Base-by-base conservation (phyloP, 2,329 filamentous ascomycete species). In the Colletotrichum higginsianum region DNA sequence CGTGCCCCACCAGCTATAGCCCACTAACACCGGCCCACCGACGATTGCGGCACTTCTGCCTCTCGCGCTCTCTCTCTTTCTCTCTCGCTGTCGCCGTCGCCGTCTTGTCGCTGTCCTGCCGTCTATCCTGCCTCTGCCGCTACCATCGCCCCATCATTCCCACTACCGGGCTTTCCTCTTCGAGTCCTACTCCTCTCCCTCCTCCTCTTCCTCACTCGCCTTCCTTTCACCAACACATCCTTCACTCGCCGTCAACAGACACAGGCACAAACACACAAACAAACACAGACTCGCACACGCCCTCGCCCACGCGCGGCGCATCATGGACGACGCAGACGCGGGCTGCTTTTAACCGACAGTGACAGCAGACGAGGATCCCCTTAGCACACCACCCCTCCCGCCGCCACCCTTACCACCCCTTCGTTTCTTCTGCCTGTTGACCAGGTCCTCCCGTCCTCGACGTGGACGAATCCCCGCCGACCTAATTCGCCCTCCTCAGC, bases 381-480 rank as follows among this genome's bases (percentile, higher is more conserved):
- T 50, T 38, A 40, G 26, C 46, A 40, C 35, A 56, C 30, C 58
- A 61, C 35, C 60, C 50, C 18, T 26, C 23, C 38, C 55, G 42
- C 38, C 55, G 21, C 38, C 38, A 58, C 56, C 56, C 30, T 35
- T n/a, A 21, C 44, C 44, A 61, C 38, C 50, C 50, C 65, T 68
- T 68, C 64, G 68, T 63, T 71, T 71, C 65, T 68, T 71, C 65
- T 71, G 68, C 68, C 64, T 68, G 65, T 71, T 68, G 68, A 71
- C 65, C 65, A 68, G 68, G 68, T 68, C 46, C 47, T 63, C 68
- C 58, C 65, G 40, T 60, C 68, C 49, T 60, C 61, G 68, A 62
- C 40, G 46, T 61, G 44, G 26, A 46, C 21, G 18, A 60, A 23
- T 57, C 64, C 44, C 57, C 64, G 65, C 68, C 68, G 53, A 65